Evolutionary conservation across 2,329 filamentous ascomycete genomes (phyloP), one percentile per base, ranked within the genome.

Genomic region (Sclerotinia borealis): DNA sequence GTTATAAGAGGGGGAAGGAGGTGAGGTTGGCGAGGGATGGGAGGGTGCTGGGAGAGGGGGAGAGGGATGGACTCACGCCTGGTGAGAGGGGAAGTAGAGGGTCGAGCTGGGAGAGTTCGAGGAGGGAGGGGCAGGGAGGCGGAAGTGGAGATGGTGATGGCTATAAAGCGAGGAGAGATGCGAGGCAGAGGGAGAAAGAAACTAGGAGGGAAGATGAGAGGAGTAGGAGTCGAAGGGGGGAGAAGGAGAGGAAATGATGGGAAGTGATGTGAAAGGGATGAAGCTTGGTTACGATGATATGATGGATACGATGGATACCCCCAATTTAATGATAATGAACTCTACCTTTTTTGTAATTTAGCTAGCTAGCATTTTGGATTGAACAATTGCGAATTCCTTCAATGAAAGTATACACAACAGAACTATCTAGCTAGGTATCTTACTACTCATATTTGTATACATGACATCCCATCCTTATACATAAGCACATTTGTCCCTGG

Each of bases 1-100:
- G 93, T 78, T 89, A 98, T 77, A 98, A 98, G 79, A 90, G 95
- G 61, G 95, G 95, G 45, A 86, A 86, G 50, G 93, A 99, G 78
- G 87, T 87, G 8, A 85, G 95, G 58, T 83, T 98, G 11, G 70
- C 70, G 43, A 68, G 65, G 19, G 72, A 74, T 63, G 60, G 60
- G 29, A 58, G n/a, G 11, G 36, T 58, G 5, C 4, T 48, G 19
- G 39, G 8, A 8, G 60, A 45, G 9, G 60, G 36, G 19, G 59
- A 55, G 29, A 27, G 48, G 48, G 31, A n/a, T n/a, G 65, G 64
- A 3, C 36, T 64, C 6, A 62, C 68, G 22, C 61, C 68, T 31
- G 67, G 61, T 31, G 63, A 69, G 36, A 64, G 65, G 2, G 52
- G 63, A n/a, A 56, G 59, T 3, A 13, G 29, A 7, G 59, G 47